Base-by-base conservation (phyloP, 1,284 basidiomycete genomes). In the Ustilago nuda region DNA sequence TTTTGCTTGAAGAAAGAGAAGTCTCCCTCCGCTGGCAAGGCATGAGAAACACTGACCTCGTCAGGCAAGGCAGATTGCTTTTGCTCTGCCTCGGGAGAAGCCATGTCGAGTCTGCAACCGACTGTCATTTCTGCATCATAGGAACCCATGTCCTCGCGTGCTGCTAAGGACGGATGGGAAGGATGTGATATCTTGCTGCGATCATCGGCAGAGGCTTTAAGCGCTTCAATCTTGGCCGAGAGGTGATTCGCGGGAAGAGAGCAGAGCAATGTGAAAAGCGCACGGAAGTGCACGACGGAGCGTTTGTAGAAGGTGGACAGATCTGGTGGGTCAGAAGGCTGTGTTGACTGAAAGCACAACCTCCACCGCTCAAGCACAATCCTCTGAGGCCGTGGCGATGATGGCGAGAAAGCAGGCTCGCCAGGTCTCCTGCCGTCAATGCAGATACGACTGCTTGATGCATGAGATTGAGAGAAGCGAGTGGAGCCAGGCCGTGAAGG, bases 301-400 rank as follows among this genome's bases (percentile, higher is more conserved):
- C 78, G 81, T 41, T 86, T 86, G 79, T 87, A 87, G 53, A 86
- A 73, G 17, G 79, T 75, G 9, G 84, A 79, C 30, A 86, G 75
- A 30, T 86, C 84, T 45, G 74, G 70, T 7, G 70, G 54, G 0
- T 59, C 19, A 1, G 65, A 39, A 15, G 78, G 61, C 7, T 46
- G 45, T 27, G 32, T 19, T 3, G 77, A 50, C 19, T 59, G 48
- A 46, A 81, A 74, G 3, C 56, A 61, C 13, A 81, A 51, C 41
- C 67, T 72, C 80, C 80, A 81, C 19, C 61, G 58, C 58, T 81
- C 80, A 5, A 81, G 66, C 15, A 81, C 70, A 43, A 81, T 72
- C 12, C 64, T 57, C 32, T 57, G 53, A 9, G 70, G 66, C 4
- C 52, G 45, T 7, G 41, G 4, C 0, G 36, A 5, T 8, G 48